Evolutionary conservation across 1,284 basidiomycete genomes (phyloP).

Genomic region (Stereum hirsutum): DNA sequence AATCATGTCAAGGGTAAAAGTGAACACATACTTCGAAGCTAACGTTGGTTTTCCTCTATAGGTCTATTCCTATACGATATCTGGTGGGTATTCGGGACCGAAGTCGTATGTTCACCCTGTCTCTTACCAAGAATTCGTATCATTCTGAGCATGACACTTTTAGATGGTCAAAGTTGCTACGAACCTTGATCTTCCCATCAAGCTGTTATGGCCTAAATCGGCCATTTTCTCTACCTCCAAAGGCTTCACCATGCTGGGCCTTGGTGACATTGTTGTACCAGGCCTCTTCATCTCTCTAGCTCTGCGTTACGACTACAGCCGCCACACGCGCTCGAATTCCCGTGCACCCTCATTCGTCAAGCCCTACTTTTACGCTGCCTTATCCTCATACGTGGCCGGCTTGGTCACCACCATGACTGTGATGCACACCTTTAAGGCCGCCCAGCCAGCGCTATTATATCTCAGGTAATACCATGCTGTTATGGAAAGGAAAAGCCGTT

Average conservation of each 20-base stretch:
- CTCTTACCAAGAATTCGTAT: neutral
- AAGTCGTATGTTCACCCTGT: slow-evolving; percentile 46
- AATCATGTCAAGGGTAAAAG: too few relatives aligned
- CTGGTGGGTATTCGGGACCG: slow-evolving; percentile 81
- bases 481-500: neutral
- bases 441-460: slow-evolving; percentile 92
- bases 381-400: slow-evolving; percentile 76
- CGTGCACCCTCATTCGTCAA: slow-evolving; percentile 32
- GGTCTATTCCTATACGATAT: slow-evolving; percentile 88
- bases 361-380: slow-evolving; percentile 72
- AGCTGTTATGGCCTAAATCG: slow-evolving; percentile 81
- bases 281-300: slow-evolving; percentile 88
- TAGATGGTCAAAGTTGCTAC: slow-evolving; percentile 93
- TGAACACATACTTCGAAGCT: too few relatives aligned
- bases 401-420: slow-evolving; percentile 77
- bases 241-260: slow-evolving; percentile 87
- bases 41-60: too few relatives aligned
- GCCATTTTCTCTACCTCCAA: slow-evolving; percentile 40
- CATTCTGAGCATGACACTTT: neutral
- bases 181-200: slow-evolving; percentile 90
- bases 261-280: slow-evolving; percentile 87
- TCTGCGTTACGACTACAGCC: slow-evolving; percentile 78
- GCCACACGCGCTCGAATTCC: slow-evolving; percentile 18
- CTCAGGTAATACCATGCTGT: slow-evolving; percentile 51
- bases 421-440: slow-evolving; percentile 76